A percentile compares a stretch with the other conserved stretches of the same genome.
Conservation (phyloP, 805 yeast genomes). For the Candida wancherniae region DNA sequence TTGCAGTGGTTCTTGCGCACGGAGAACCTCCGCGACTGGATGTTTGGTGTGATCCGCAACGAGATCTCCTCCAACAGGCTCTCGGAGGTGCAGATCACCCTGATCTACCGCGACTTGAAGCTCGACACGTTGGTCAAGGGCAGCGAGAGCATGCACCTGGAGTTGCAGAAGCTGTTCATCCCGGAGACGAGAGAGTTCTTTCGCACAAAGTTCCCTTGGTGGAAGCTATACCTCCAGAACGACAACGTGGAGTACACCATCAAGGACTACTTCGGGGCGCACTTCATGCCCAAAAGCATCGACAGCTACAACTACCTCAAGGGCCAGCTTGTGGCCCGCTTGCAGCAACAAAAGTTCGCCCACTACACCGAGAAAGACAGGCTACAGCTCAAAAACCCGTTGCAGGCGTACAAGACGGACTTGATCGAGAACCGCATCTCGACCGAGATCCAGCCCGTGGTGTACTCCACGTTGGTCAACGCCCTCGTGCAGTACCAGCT, state of each 20-base stretch:
- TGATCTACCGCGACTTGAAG: constrained; percentile 19
- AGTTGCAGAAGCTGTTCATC: constrained; percentile 30
- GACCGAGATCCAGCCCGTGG: constrained; percentile 35
- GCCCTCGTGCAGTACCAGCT: constrained; percentile 35
- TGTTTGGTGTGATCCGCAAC: constrained; percentile 11
- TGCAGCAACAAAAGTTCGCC: constrained; percentile 25
- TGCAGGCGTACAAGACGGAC: constrained; percentile 25
- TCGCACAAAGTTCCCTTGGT: constrained; percentile 31
- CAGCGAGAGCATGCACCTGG: constrained; percentile 29
- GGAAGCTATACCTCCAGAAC: constrained; percentile 38
- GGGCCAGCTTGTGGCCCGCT: constrained; percentile 31
- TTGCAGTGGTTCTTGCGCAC: constrained; percentile 25
- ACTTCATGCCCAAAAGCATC: constrained; percentile 37
- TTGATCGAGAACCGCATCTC: constrained; percentile 26
- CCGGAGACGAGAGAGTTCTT: constrained; percentile 31
- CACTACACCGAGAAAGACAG: constrained; percentile 12
- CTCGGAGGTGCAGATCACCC: constrained; percentile 15
- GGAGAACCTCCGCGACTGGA: constrained; percentile 22
- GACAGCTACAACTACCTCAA: constrained; percentile 33
- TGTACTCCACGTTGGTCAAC: constrained; percentile 23
- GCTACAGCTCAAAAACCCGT: constrained; percentile 23
- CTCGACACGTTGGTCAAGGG: constrained; percentile 24
- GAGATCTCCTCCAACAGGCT: constrained; percentile 13
- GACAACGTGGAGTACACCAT: constrained; percentile 41
- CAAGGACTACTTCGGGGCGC: constrained; percentile 32